Base-by-base conservation (phyloP, 371 early-diverging fungal species). In the Rhizopus sp. region DNA sequence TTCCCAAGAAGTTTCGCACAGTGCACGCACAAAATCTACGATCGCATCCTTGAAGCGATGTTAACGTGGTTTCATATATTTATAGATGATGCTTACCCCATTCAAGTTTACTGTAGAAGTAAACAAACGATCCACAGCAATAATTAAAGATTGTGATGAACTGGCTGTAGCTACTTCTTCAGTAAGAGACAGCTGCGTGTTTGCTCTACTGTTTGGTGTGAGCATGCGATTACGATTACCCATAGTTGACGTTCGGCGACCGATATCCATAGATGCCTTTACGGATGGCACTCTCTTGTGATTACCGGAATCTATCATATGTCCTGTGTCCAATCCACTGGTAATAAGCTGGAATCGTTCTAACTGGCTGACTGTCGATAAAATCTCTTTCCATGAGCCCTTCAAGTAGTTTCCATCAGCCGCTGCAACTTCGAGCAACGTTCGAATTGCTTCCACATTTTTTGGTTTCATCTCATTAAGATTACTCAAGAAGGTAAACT, bases 341-440 rank as follows among this genome's bases (percentile, higher is more conserved):
- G 80, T 83, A 31, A 88, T 76, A 53, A 88, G 59, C 54, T 88
- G 89, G 57, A 90, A 77, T 7, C 88, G 73, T 66, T 96, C 97
- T 54, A 97, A 72, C 68, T 92, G 93, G 63, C 88, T 88, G 16
- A 94, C 89, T 38, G 93, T 92, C n/a, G 84, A 80, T 51, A 94
- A 79, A 7, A 95, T 92, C 30, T 94, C 94, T 41, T 83, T 86
- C 97, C 97, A 97, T 48, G 83, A 89, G 15, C 88, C 89, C 29
- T 86, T 88, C 34, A 97, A 75, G 42, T 85, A 79, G 64, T 94
- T 91, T 30, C 95, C 95, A 39, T 93, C 90, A 3, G 80, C 81
- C n/a, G 83, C 77, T 0, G 93, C 92, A 41, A 94, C 85, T 31
- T 94, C 95, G 12, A 97, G 68, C 34, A 95, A 65, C 0, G 90